Conservation (phyloP, 192 early-diverging fungal species). For the Umbelopsis ramanniana region DNA sequence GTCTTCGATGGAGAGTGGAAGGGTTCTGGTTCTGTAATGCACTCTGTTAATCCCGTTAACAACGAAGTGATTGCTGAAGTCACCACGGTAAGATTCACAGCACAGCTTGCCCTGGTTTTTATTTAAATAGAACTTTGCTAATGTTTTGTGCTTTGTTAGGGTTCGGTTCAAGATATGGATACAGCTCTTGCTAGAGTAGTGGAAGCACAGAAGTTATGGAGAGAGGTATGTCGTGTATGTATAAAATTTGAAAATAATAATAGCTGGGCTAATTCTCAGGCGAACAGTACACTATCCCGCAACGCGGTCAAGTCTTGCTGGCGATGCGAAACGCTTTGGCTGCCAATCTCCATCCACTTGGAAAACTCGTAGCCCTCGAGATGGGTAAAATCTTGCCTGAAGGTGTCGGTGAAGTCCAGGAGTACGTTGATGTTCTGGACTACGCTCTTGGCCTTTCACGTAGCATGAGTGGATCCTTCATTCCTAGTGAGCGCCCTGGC, state of each 20-base stretch:
- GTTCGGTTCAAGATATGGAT: slow-evolving; percentile 64
- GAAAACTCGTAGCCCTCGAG: slow-evolving; percentile 86
- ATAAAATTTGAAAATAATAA: not conserved
- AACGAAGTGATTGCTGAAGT: slow-evolving; percentile 85
- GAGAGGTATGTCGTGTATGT: slow-evolving; percentile 41
- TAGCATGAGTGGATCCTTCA: slow-evolving; percentile 77
- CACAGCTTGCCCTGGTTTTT: too few species aligned
- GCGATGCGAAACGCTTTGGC: slow-evolving; percentile 86
- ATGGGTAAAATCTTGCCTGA: slow-evolving; percentile 96
- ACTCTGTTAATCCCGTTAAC: slow-evolving; percentile 77
- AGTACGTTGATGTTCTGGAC: slow-evolving; percentile 95
- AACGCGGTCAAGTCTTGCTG: slow-evolving; percentile 88
- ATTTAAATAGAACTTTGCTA: not conserved
- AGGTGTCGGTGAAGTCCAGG: slow-evolving; percentile 94
- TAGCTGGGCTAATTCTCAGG: not conserved
- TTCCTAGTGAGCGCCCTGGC: slow-evolving; percentile 90
- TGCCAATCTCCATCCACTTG: slow-evolving; percentile 76
- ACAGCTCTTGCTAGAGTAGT: slow-evolving; percentile 65
- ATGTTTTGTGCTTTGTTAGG: slow-evolving; percentile 21
- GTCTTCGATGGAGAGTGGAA: slow-evolving; percentile 80
- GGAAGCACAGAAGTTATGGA: slow-evolving; percentile 66
- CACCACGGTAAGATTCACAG: slow-evolving; percentile 55
- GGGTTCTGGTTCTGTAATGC: slow-evolving; percentile 63
- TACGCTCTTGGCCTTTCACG: slow-evolving; percentile 88
- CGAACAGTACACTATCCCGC: slow-evolving; percentile 73